A percentile compares a stretch with the other conserved stretches of the same genome.
Evolutionary conservation across 306 rosid genomes (phyloP).

Genomic region (Mimosa pudica): DNA sequence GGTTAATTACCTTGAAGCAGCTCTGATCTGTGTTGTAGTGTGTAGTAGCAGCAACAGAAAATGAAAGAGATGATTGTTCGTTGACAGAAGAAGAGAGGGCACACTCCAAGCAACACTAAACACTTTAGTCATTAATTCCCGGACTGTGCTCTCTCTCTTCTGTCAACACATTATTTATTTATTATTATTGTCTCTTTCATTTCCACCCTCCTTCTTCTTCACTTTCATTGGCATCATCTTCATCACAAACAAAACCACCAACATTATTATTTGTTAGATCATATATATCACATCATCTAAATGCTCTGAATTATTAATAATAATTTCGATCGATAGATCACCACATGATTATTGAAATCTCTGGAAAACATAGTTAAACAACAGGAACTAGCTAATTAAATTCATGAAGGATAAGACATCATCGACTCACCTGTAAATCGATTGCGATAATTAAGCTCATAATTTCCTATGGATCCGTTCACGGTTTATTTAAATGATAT

Average conservation of each 20-base stretch:
- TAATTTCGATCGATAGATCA: no score
- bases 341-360: no score
- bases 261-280: background rate
- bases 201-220: background rate
- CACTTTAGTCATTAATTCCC: slow-evolving; percentile 40
- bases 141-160: slow-evolving; percentile 99
- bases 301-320: no score
- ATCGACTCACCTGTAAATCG: no score
- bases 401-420: no score
- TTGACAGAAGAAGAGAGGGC: slow-evolving; percentile 78
- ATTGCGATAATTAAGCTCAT: no score
- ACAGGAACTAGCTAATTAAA: no score
- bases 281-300: background rate
- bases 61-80: slow-evolving; percentile 38
- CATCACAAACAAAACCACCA: background rate
- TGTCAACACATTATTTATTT: slow-evolving; percentile 59
- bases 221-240: background rate
- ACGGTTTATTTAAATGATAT: background rate
- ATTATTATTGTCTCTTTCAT: no score
- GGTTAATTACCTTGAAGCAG: slow-evolving; percentile 26
- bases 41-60: background rate
- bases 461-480: no score
- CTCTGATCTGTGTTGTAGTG: no score
- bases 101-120: slow-evolving; percentile 81
- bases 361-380: no score